Evolutionary conservation across 306 rosid species (phyloP), one percentile per base, ranked within the genome.

Genomic region (Quercus ilex): DNA sequence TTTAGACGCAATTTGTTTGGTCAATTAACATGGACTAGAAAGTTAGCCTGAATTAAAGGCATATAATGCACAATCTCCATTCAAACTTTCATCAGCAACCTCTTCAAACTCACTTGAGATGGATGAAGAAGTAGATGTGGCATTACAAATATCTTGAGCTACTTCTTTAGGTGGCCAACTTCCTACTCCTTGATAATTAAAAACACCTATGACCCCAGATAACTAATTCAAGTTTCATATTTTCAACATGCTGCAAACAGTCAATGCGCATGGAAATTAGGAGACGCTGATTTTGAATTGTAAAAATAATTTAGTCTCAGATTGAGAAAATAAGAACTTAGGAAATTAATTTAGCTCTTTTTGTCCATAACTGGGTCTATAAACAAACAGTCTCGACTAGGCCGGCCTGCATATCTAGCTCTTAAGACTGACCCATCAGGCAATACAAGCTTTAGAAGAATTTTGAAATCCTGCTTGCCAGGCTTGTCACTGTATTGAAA

Each of bases 181-280:
- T 78, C 92, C 97, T 26, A 90, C 83, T 82, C 91, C 92, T 85
- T 92, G 97, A 90, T 92, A 92, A 76, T 92, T 92, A 20, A 90
- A 88, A 41, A 90, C 83, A 0, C 97, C 97, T 2, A 90, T 10
- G 46, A 90, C 82, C 68, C 97, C 97, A 1, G 86, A 71, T 19
- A 92, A 68, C 85, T 79, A 83, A 53, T 92, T 92, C 85, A 92
- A 57, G 86, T 88, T 92, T 92, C 97, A 90, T 71, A 92, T 87
- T 76, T 92, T 92, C 85, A 88, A 57, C 83, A 91, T 46, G 78
- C 92, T 91, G 88, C 71, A 83, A 38, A 73, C 26, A 73, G 33
- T 62, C 58, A 38, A 18, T 25, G 71, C 9, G 53, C 38, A 35
- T 71, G 15, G 65, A 15, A 35, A n/a, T 63, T 53, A 55, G 33